Evolutionary conservation across 164 flowering plant species (phyloP), one percentile per base, ranked within the genome.

Genomic region (Echeveria elegans): DNA sequence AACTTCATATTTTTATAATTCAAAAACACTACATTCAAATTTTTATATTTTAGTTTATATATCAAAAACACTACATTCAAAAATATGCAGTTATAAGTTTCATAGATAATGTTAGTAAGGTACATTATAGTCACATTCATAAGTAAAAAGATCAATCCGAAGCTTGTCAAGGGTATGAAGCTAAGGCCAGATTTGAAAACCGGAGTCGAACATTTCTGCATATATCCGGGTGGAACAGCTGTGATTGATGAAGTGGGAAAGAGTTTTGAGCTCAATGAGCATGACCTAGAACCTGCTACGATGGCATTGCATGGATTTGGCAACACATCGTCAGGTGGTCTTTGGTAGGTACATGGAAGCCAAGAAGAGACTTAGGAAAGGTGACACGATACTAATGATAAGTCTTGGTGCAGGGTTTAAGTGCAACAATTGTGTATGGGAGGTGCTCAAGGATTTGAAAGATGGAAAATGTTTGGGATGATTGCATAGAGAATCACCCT

Each of bases 341-440:
- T 63, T 10, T 63, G 65, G 65, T 63, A 63, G 24, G 65, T 63
- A 1, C 38, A 63, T 63, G 65, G 65, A 63, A 41, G 65, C 65
- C 4, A 63, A 16, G 24, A 63, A 63, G 40, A 19, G 65, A 19
- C 65, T 63, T 3, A 63, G 34, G 65, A 63, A 63, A 24, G 65
- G 65, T 12, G 3, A 63, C 38, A 63, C 7, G 43, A 5, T 63
- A 12, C 65, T 63, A 16, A 63, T 63, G 65, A 63, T 63, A 16
- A 26, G 65, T 1, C 41, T 63, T 10, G 65, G 65, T 1, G 19
- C 65, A 32, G 65, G 65, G 40, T 63, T 63, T 26, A 63, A 63
- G 40, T 63, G 65, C 65, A 63, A 63, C 14, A 37, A n/a, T n/a
- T n/a, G n/a, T n/a, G n/a, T n/a, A n/a, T n/a, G n/a, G n/a, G n/a